Evolutionary conservation across 495 filamentous ascomycete genomes (phyloP).

Genomic region (Pseudevernia furfuracea): DNA sequence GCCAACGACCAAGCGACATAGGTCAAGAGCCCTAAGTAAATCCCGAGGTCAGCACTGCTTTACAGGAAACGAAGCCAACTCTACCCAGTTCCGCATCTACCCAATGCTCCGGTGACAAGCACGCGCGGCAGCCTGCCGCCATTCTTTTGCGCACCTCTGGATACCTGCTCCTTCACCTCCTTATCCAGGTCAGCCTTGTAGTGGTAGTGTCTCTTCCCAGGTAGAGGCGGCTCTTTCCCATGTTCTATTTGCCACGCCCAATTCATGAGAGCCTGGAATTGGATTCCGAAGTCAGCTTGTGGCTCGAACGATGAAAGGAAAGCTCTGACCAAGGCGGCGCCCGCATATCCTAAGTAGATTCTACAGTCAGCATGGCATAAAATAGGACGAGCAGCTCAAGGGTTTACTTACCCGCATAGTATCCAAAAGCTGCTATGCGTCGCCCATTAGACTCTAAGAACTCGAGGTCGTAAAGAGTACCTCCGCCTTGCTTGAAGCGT

Average conservation of each 20-base stretch:
- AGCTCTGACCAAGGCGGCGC: slow-evolving; percentile 68
- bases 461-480: slow-evolving; percentile 81
- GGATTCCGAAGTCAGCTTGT: no score
- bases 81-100: slow-evolving; percentile 76
- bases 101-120: slow-evolving; percentile 60
- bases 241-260: slow-evolving; percentile 86
- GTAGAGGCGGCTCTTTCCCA: slow-evolving; percentile 54
- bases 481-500: slow-evolving; percentile 74
- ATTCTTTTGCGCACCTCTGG: slow-evolving; percentile 45
- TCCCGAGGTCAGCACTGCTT: slow-evolving; percentile 50
- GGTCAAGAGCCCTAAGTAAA: not conserved
- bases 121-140: slow-evolving; percentile 45
- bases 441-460: no score
- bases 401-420: no score
- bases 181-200: slow-evolving; percentile 66
- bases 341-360: slow-evolving; percentile 22
- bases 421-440: no score
- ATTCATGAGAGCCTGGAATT: slow-evolving; percentile 68
- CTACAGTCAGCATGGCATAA: no score
- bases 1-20: no score
- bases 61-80: slow-evolving; percentile 40
- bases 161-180: slow-evolving; percentile 62
- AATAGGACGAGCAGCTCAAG: slow-evolving; percentile 51
- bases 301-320: no score
- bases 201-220: slow-evolving; percentile 63